A percentile compares a stretch with the other conserved stretches of the same genome.
These are phyloP conservation scores for Thalassiosira profunda DNA, from an alignment of 108 stramenopile genomes.

Conservation along the genomic window DNA sequence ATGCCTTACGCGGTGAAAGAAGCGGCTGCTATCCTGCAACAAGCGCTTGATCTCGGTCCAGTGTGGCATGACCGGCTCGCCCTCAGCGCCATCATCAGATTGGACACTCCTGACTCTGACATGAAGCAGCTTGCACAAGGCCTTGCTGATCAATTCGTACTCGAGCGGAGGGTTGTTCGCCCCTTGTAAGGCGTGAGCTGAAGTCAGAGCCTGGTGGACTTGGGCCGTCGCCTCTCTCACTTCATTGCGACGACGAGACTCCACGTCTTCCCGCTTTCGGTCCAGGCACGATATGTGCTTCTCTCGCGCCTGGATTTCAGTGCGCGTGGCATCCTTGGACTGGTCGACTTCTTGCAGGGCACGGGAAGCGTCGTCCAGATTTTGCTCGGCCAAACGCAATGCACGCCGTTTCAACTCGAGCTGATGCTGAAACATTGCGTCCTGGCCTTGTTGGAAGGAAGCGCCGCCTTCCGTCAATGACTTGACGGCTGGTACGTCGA, in stretches of 20 bases:
- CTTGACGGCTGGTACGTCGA: slow-evolving; percentile 7
- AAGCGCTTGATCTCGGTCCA: slow-evolving; percentile 9
- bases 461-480: slow-evolving; percentile 11
- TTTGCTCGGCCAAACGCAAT: neutral
- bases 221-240: slow-evolving; percentile 5
- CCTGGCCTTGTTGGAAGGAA: slow-evolving; percentile 6
- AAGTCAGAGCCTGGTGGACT: slow-evolving; percentile 9
- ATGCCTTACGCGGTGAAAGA: slow-evolving; percentile 24
- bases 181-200: too few species aligned
- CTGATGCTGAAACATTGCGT: slow-evolving; percentile 9
- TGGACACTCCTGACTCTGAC: neutral
- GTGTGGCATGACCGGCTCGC: neutral
- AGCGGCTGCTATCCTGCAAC: neutral
- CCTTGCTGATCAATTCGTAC: slow-evolving; percentile 21
- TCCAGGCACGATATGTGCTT: neutral
- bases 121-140: slow-evolving; percentile 15
- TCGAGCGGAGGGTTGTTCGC: slow-evolving; percentile 3
- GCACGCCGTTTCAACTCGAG: neutral
- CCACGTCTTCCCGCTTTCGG: slow-evolving; percentile 5
- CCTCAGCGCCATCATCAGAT: neutral
- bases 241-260: slow-evolving; percentile 1
- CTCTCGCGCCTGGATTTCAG: slow-evolving; percentile 2
- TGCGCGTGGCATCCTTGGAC: neutral
- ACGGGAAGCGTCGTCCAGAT: neutral
- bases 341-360: neutral